Evolutionary conservation across 2,329 filamentous ascomycete species (phyloP).

Genomic region (Xylariomycetidae sp.): DNA sequence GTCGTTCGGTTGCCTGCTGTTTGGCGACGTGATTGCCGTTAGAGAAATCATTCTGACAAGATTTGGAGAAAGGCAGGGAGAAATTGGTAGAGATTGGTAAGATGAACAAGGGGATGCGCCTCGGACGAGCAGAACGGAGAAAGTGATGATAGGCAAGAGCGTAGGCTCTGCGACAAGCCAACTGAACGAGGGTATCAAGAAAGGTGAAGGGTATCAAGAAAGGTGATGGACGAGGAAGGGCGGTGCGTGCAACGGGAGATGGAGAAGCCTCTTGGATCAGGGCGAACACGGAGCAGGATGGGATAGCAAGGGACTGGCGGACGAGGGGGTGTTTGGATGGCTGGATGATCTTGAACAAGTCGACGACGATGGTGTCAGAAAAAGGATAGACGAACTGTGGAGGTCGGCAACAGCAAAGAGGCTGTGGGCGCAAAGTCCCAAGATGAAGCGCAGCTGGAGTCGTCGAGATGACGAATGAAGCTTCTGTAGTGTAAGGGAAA

Average conservation of each 20-base stretch:
- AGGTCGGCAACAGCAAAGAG: slow-evolving; percentile 10
- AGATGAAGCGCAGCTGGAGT: slow-evolving; percentile 14
- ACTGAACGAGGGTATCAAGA: slow-evolving; percentile 17
- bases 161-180: slow-evolving; percentile 27
- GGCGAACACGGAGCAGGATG: slow-evolving; percentile 8
- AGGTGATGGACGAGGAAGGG: slow-evolving; percentile 5
- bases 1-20: slow-evolving; percentile 35
- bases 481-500: slow-evolving; percentile 10
- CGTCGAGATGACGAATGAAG: slow-evolving; percentile 8
- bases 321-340: neutral
- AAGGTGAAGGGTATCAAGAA: slow-evolving; percentile 9
- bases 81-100: slow-evolving; percentile 16
- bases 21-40: slow-evolving; percentile 49
- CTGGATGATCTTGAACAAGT: no score
- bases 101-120: slow-evolving; percentile 16
- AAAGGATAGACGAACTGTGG: slow-evolving; percentile 30
- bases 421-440: slow-evolving; percentile 15
- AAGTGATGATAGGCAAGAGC: slow-evolving; percentile 23
- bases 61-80: slow-evolving; percentile 20
- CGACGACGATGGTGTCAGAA: slow-evolving; percentile 15
- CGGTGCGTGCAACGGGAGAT: slow-evolving; percentile 5
- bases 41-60: slow-evolving; percentile 44
- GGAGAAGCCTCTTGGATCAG: slow-evolving; percentile 4
- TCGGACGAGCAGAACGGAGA: slow-evolving; percentile 25
- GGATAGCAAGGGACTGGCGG: slow-evolving; percentile 10